Evolutionary conservation across 257 asterid genomes (phyloP).

Genomic region (Plantago ovata): DNA sequence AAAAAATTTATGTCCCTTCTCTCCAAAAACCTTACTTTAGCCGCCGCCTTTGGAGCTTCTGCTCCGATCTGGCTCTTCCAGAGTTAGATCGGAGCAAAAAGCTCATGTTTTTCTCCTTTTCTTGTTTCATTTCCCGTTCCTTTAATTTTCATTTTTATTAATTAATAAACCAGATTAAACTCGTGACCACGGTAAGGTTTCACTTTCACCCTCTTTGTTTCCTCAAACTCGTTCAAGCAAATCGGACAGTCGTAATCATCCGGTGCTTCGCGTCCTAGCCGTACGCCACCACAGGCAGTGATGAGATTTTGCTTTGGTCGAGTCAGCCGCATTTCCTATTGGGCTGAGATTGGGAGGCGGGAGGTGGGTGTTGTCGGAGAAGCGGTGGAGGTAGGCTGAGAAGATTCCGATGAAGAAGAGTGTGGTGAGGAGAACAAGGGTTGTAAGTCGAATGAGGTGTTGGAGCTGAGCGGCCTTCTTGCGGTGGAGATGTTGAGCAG

Average conservation of each 20-base stretch:
- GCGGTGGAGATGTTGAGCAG: conserved; percentile 15
- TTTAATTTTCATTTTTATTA: too few species aligned
- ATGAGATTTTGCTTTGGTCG: conserved; percentile 32
- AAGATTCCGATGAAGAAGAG: conserved; percentile 63
- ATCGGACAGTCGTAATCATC: conserved; percentile 55
- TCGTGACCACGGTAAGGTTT: conserved; percentile 75
- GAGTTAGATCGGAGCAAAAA: too few species aligned
- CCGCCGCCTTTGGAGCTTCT: too few species aligned
- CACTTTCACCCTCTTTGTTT: conserved; percentile 46
- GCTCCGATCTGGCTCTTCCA: too few species aligned
- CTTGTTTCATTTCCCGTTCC: too few species aligned
- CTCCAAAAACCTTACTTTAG: too few species aligned
- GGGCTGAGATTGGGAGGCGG: conserved; percentile 14
- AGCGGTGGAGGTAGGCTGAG: conserved; percentile 68
- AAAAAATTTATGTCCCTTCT: too few species aligned
- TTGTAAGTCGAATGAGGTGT: conserved; percentile 37
- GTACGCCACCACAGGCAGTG: conserved; percentile 55
- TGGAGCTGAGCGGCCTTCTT: conserved; percentile 12
- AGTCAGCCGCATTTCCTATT: conserved; percentile 30
- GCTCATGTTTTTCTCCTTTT: too few species aligned
- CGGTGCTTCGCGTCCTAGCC: conserved; percentile 37
- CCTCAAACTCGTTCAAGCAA: conserved; percentile 61
- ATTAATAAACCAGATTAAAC: too few species aligned
- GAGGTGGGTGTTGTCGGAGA: conserved; percentile 12
- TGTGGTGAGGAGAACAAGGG: conserved; percentile 50